Evolutionary conservation across 805 yeast species (phyloP).

Genomic region (Yamadazyma tumulicola): DNA sequence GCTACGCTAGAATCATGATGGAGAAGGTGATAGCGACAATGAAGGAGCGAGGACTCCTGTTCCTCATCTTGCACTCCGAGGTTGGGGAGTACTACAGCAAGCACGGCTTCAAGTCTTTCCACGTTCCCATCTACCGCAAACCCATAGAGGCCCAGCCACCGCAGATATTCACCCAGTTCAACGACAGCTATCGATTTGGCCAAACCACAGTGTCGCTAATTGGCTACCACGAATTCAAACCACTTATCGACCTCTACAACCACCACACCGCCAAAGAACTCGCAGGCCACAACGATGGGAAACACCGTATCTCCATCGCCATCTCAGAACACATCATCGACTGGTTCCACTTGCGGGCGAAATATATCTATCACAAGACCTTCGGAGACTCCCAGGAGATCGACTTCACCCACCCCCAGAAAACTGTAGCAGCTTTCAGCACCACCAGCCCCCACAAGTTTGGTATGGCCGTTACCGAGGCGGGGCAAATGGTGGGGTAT

Average conservation of each 20-base stretch:
- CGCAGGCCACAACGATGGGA: slow-evolving; percentile 22
- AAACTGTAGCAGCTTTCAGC: slow-evolving; percentile 18
- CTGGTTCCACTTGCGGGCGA: slow-evolving; percentile 43
- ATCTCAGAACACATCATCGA: slow-evolving; percentile 25
- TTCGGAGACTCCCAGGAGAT: slow-evolving; percentile 11
- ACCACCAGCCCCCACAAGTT: slow-evolving; percentile 25
- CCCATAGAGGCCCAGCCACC: background rate
- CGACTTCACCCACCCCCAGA: slow-evolving; percentile 10
- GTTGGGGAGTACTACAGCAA: slow-evolving; percentile 40
- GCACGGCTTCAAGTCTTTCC: slow-evolving; percentile 36
- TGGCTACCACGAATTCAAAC: slow-evolving; percentile 28
- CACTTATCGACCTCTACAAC: slow-evolving; percentile 19
- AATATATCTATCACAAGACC: slow-evolving; percentile 23
- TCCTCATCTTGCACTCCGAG: slow-evolving; percentile 38
- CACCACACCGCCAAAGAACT: slow-evolving; percentile 18
- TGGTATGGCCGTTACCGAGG: slow-evolving; percentile 25
- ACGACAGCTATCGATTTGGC: slow-evolving; percentile 1
- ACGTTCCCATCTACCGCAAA: slow-evolving; percentile 27
- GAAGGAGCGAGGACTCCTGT: slow-evolving; percentile 25
- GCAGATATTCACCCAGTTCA: background rate
- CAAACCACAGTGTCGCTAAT: background rate
- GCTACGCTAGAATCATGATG: slow-evolving; percentile 38
- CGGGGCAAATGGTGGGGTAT: slow-evolving; percentile 23
- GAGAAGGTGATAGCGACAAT: slow-evolving; percentile 27
- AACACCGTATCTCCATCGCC: slow-evolving; percentile 24